Conservation (phyloP, 2,329 filamentous ascomycete species). For the Aspergillus thermomutatus region DNA sequence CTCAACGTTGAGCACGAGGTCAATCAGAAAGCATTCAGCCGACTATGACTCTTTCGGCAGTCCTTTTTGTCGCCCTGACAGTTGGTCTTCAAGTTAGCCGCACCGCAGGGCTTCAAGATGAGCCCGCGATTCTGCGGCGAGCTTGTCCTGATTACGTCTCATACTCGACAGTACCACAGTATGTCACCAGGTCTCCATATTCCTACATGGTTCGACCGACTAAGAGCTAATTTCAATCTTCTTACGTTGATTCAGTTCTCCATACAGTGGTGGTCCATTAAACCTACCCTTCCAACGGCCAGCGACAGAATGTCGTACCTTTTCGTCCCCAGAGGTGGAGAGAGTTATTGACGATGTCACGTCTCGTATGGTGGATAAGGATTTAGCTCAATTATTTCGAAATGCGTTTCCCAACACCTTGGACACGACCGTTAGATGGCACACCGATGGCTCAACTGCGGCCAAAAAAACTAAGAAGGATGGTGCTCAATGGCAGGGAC, state of each 20-base stretch:
- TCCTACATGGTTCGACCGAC: neutral
- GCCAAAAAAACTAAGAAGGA: slow-evolving; percentile 41
- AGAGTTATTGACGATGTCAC: slow-evolving; percentile 81
- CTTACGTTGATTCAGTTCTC: slow-evolving; percentile 54
- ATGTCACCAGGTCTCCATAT: slow-evolving; percentile 26
- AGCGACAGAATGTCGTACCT: slow-evolving; percentile 76
- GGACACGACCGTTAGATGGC: slow-evolving; percentile 86
- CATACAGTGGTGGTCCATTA: slow-evolving; percentile 75
- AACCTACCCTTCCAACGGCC: slow-evolving; percentile 84
- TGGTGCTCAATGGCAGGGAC: slow-evolving; percentile 70
- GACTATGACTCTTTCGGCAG: slow-evolving; percentile 7
- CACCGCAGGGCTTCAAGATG: slow-evolving; percentile 19
- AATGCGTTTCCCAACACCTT: slow-evolving; percentile 92
- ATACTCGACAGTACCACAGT: slow-evolving; percentile 62
- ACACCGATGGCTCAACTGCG: slow-evolving; percentile 59
- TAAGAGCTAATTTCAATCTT: neutral
- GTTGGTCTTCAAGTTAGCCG: slow-evolving; percentile 6
- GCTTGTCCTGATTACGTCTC: slow-evolving; percentile 65
- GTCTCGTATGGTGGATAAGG: slow-evolving; percentile 73
- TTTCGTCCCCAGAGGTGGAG: slow-evolving; percentile 82
- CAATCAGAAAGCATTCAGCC: neutral
- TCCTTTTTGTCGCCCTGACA: slow-evolving; percentile 14
- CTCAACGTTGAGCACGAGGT: neutral
- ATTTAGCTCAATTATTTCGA: slow-evolving; percentile 88
- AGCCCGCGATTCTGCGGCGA: slow-evolving; percentile 28